phyloP scores from a whole-genome alignment of 2,329 filamentous ascomycete species.

The Botrytis medusae region DNA sequence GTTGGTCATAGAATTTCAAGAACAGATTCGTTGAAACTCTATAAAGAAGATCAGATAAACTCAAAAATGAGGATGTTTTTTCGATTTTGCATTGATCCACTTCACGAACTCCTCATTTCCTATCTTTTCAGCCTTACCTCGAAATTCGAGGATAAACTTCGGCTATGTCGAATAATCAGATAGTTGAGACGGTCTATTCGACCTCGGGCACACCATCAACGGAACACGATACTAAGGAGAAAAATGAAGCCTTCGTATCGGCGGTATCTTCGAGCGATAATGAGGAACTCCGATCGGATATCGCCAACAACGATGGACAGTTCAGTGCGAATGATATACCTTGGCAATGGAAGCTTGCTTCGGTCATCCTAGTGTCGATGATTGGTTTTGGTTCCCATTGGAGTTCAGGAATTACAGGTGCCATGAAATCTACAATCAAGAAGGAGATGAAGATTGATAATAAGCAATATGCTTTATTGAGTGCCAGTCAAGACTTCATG shows the following conservation, averaged over 20 bases:
- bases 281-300: not conserved
- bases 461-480: slow-evolving; percentile 57
- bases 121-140: not conserved
- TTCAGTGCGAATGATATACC: slow-evolving; percentile 26
- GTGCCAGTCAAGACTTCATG: slow-evolving; percentile 63
- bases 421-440: slow-evolving; percentile 61
- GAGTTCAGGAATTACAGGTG: slow-evolving; percentile 60
- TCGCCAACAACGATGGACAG: not conserved
- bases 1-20: slow-evolving; percentile 8
- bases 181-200: not conserved
- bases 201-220: not conserved
- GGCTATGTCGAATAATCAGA: not conserved
- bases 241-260: slow-evolving; percentile 1
- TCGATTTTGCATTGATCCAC: not conserved
- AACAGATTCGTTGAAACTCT: not conserved
- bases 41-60: slow-evolving; percentile 8
- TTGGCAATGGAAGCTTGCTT: slow-evolving; percentile 41
- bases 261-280: slow-evolving; percentile 6
- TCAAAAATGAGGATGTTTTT: not conserved
- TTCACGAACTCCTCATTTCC: not conserved
- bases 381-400: slow-evolving; percentile 61
- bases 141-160: not conserved
- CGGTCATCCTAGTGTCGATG: slow-evolving; percentile 51
- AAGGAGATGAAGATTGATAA: slow-evolving; percentile 61
- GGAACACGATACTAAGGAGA: not conserved